Conservation (phyloP, 129 eudicot species). For the Glebionis coronaria region DNA sequence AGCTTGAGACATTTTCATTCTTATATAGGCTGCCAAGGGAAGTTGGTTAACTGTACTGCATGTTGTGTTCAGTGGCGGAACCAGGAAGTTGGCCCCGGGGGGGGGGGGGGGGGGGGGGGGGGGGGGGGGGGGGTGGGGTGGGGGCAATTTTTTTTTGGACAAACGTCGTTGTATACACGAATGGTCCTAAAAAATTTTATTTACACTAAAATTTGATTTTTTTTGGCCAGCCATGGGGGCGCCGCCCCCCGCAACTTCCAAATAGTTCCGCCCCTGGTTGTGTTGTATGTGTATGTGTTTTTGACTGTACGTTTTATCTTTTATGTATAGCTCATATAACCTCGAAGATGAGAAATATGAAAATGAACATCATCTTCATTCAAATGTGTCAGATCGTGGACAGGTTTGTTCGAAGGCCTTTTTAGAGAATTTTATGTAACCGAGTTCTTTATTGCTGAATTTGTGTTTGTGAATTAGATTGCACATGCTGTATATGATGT, state of each 20-base stretch:
- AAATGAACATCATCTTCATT: conserved; percentile 54
- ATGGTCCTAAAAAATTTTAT: no score
- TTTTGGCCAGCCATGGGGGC: no score
- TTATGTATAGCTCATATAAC: conserved; percentile 57
- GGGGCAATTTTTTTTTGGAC: no score
- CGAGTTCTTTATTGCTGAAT: not conserved
- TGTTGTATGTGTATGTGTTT: not conserved
- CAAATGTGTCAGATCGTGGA: conserved; percentile 60
- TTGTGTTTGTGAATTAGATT: conserved; percentile 38
- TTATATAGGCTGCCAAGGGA: conserved; percentile 4
- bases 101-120: no score
- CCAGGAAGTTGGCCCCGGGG: no score
- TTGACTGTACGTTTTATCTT: conserved; percentile 14
- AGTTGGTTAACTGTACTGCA: not conserved
- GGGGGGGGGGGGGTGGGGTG: no score
- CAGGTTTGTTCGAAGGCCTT: conserved; percentile 48
- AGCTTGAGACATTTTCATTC: not conserved
- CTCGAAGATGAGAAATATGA: conserved; percentile 65
- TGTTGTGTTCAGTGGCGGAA: no score
- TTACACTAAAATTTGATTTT: no score
- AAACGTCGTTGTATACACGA: no score
- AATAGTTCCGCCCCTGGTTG: no score
- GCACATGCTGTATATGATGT: conserved; percentile 81
- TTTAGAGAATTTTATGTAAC: not conserved
- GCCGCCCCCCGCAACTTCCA: no score